Percentiles rank a stretch among this genome's conserved stretches.
Evolutionary conservation across 768 basidiomycete genomes (phyloP).

Genomic region (Podaxis sp.): DNA sequence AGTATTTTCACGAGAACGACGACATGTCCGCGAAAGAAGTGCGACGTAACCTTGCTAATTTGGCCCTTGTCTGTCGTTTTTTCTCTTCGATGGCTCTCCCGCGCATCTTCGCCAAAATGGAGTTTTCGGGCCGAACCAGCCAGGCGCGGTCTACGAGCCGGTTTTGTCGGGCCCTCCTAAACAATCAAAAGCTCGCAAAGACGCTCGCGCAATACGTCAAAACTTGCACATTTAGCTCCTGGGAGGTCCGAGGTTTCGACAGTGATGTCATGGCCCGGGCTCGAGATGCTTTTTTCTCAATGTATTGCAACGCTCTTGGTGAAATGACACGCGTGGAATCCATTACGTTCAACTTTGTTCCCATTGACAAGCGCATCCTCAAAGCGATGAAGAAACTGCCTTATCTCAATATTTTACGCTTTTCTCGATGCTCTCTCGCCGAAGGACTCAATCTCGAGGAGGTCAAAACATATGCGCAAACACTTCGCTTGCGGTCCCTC

Average conservation of each 20-base stretch:
- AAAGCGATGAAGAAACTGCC: conserved; percentile 4
- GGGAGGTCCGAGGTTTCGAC: not conserved
- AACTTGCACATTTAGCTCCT: conserved; percentile 19
- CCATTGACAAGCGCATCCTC: conserved; percentile 1
- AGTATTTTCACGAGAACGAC: conserved; percentile 24
- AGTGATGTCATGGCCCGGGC: not conserved
- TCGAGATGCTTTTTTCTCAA: conserved; percentile 11
- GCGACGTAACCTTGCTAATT: conserved; percentile 22
- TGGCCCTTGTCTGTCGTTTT: conserved; percentile 42
- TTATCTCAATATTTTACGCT: not conserved
- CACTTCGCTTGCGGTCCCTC: not conserved
- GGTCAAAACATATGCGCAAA: not conserved
- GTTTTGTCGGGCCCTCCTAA: conserved; percentile 28
- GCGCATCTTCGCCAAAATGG: conserved; percentile 35
- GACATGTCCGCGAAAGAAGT: conserved; percentile 17
- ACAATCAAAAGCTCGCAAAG: conserved; percentile 24
- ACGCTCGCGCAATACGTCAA: conserved; percentile 30
- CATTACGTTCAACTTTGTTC: not conserved
- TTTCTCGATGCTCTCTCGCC: not conserved
- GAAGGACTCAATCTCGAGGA: not conserved
- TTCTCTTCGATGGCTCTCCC: conserved; percentile 39
- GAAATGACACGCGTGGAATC: conserved; percentile 5
- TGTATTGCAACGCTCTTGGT: conserved; percentile 14
- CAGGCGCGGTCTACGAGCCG: conserved; percentile 10
- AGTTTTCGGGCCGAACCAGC: conserved; percentile 17